These are phyloP conservation scores for Trichoderma atroviride DNA, from an alignment of 2,329 filamentous ascomycete genomes.

Conservation along the genomic window DNA sequence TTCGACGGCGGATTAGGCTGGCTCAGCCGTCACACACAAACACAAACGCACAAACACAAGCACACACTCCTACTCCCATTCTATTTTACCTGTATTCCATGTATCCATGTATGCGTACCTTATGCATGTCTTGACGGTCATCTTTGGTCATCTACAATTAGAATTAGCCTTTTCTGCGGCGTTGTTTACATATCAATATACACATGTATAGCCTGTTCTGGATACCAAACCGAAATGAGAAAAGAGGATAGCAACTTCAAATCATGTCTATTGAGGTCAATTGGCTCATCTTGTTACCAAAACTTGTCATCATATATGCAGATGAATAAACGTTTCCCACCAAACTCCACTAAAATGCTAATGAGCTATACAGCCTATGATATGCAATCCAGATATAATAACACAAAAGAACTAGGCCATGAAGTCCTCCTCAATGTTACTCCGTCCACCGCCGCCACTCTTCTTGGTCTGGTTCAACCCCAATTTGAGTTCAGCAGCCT, in stretches of 20 bases:
- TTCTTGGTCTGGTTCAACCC: slow-evolving; percentile 29
- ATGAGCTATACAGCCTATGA: neutral
- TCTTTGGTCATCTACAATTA: slow-evolving; percentile 7
- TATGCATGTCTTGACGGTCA: neutral
- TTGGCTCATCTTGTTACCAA: neutral
- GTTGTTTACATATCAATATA: slow-evolving; percentile 15
- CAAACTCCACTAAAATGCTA: neutral
- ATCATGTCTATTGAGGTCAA: neutral
- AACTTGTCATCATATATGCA: neutral
- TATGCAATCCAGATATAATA: neutral
- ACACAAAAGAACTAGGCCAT: slow-evolving; percentile 41
- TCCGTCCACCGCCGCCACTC: slow-evolving; percentile 22
- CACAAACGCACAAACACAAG: neutral
- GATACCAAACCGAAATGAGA: neutral
- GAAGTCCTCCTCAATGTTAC: slow-evolving; percentile 49
- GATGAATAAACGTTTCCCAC: neutral
- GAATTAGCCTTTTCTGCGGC: slow-evolving; percentile 16
- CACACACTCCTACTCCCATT: slow-evolving; percentile 1
- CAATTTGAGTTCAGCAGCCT: slow-evolving; percentile 48
- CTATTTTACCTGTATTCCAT: neutral
- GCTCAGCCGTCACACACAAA: neutral
- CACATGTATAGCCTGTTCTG: neutral
- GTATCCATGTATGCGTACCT: slow-evolving; percentile 1
- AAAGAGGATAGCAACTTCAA: neutral
- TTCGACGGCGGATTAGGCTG: neutral